These are phyloP conservation scores for Biscogniauxia mediterranea DNA, from an alignment of 2,329 filamentous ascomycete species.

Conservation along the genomic window DNA sequence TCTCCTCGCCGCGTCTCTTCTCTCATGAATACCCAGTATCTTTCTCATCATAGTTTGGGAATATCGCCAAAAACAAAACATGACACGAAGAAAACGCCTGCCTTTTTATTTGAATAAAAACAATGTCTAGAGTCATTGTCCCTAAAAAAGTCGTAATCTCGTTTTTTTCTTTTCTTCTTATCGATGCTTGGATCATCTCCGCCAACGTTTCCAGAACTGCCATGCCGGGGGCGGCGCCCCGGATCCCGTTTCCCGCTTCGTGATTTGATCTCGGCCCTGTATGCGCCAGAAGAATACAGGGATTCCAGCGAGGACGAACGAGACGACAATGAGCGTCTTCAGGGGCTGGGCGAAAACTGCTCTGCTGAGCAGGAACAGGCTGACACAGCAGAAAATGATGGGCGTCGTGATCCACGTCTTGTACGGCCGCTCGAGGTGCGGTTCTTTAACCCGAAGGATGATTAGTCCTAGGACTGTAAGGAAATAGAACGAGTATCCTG, in stretches of 20 bases:
- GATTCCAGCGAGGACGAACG: slow-evolving; percentile 78
- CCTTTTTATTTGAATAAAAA: neutral
- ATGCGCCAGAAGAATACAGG: slow-evolving; percentile 90
- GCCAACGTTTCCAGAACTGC: slow-evolving; percentile 58
- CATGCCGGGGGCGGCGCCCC: slow-evolving; percentile 45
- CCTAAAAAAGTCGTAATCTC: neutral
- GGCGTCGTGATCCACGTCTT: slow-evolving; percentile 96
- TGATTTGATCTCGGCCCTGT: slow-evolving; percentile 57
- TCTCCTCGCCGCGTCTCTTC: neutral
- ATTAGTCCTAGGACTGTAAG: slow-evolving; percentile 91
- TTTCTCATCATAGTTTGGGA: neutral
- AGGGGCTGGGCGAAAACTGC: slow-evolving; percentile 88
- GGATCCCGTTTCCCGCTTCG: slow-evolving; percentile 41
- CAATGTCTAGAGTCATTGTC: neutral
- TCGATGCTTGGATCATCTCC: slow-evolving; percentile 17
- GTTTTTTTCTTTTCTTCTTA: neutral
- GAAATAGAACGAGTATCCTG: slow-evolving; percentile 97
- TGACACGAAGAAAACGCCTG: neutral
- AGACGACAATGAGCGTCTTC: slow-evolving; percentile 84
- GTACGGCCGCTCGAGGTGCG: slow-evolving; percentile 84
- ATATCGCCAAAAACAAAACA: neutral
- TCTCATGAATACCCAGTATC: neutral
- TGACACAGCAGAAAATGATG: slow-evolving; percentile 98
- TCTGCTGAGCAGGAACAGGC: slow-evolving; percentile 82
- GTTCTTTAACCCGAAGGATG: slow-evolving; percentile 82